phyloP scores from a whole-genome alignment of 495 filamentous ascomycete species.

The Penicillium pulvis region DNA sequence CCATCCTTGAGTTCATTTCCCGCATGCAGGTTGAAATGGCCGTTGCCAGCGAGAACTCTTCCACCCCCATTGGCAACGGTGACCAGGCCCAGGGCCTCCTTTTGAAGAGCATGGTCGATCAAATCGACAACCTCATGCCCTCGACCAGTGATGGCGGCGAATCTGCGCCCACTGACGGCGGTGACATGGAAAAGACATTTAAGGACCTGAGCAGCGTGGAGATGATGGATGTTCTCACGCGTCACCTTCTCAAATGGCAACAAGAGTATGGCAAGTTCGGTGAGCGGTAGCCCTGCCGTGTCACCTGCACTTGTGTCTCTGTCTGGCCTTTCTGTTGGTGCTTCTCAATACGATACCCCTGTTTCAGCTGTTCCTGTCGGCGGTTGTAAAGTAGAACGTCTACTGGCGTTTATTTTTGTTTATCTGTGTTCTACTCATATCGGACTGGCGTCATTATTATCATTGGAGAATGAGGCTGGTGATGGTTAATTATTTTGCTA shows the following conservation, averaged over 20 bases:
- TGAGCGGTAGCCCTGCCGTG: slow-evolving; percentile 42
- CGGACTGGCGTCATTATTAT: slow-evolving; percentile 24
- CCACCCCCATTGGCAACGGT: slow-evolving; percentile 39
- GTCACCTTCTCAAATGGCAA: slow-evolving; percentile 78
- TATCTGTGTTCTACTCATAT: slow-evolving; percentile 16
- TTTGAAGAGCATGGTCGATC: slow-evolving; percentile 38
- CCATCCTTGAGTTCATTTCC: slow-evolving; percentile 87
- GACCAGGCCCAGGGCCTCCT: slow-evolving; percentile 40
- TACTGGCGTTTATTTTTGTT: slow-evolving; percentile 13
- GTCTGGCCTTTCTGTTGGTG: slow-evolving; percentile 14
- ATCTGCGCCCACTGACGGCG: slow-evolving; percentile 34
- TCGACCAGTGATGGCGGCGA: slow-evolving; percentile 33
- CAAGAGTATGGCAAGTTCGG: slow-evolving; percentile 59
- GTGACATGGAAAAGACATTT: slow-evolving; percentile 54
- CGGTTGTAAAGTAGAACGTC: slow-evolving; percentile 30
- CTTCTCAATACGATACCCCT: slow-evolving; percentile 34
- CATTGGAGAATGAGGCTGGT: slow-evolving; percentile 16
- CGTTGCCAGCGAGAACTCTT: slow-evolving; percentile 43
- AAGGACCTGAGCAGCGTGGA: slow-evolving; percentile 69
- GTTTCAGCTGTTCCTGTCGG: slow-evolving; percentile 17
- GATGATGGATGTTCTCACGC: slow-evolving; percentile 81
- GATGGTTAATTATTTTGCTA: slow-evolving; percentile 13
- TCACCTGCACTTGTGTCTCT: slow-evolving; percentile 15
- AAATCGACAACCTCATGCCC: slow-evolving; percentile 34
- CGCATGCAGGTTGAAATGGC: slow-evolving; percentile 90